Evolutionary conservation across 75 land plant species (phyloP).

Genomic region (Ceratopteris richardii): DNA sequence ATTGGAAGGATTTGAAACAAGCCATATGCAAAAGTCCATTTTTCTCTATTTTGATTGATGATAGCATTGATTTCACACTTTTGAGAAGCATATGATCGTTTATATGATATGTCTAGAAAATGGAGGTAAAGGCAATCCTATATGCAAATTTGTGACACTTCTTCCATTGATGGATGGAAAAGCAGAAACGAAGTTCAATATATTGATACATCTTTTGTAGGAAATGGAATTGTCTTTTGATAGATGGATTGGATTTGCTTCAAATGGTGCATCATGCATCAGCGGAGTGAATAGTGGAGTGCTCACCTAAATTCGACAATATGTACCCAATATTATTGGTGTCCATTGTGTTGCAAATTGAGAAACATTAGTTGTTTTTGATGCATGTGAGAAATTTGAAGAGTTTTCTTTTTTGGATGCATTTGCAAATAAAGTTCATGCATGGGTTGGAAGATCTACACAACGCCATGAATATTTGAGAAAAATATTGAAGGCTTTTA

Average conservation of each 20-base stretch:
- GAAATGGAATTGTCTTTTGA: not conserved
- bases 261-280: conserved; percentile 5
- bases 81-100: not conserved
- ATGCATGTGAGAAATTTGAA: not conserved
- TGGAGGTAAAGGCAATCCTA: not conserved
- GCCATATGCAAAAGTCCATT: not conserved
- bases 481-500: too few species aligned
- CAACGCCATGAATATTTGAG: not conserved
- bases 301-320: not conserved
- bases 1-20: not conserved
- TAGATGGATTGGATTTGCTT: too few species aligned
- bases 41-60: conserved; percentile 1
- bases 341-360: conserved; percentile 6
- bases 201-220: not conserved
- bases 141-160: not conserved
- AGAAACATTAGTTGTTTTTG: conserved; percentile 1
- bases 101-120: not conserved
- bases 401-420: conserved; percentile 3
- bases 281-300: not conserved
- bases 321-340: not conserved
- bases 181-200: not conserved
- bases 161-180: not conserved
- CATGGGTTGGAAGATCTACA: not conserved
- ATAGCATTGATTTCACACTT: not conserved
- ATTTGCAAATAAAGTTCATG: not conserved